A percentile compares a stretch with the other conserved stretches of the same genome.
These are phyloP conservation scores for Geotrichum armillariae DNA, from an alignment of 1,139 yeast genomes.

Conservation along the genomic window DNA sequence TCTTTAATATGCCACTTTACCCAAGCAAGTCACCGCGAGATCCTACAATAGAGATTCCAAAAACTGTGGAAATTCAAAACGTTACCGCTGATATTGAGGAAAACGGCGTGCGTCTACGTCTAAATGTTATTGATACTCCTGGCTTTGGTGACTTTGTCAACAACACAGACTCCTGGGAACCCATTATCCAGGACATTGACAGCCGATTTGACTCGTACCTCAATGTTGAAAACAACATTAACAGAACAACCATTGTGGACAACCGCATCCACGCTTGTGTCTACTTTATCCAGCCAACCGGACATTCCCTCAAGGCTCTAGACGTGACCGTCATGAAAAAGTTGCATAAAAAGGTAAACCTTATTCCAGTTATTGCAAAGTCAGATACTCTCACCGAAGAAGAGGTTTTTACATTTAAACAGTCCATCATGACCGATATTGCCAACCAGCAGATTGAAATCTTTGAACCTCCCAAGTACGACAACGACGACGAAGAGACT, in stretches of 20 bases:
- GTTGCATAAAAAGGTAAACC: constrained; percentile 86
- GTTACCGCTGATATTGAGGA: constrained; percentile 80
- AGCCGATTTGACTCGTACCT: constrained; percentile 81
- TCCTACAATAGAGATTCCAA: constrained; percentile 39
- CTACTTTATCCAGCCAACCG: constrained; percentile 96
- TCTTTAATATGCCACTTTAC: constrained; percentile 78
- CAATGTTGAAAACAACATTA: constrained; percentile 86
- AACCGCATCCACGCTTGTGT: constrained; percentile 98
- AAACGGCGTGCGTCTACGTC: constrained; percentile 83
- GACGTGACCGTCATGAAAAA: constrained; percentile 89
- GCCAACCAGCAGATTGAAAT: constrained; percentile 71
- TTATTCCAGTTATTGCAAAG: constrained; percentile 93
- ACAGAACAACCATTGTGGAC: constrained; percentile 74
- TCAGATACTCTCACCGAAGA: constrained; percentile 91
- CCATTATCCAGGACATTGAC: constrained; percentile 89
- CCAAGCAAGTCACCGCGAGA: constrained; percentile 39
- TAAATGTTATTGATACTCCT: constrained; percentile 86
- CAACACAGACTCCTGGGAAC: constrained; percentile 88
- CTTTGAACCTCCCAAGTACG: constrained; percentile 77
- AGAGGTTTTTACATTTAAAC: constrained; percentile 75
- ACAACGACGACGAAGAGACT: constrained; percentile 86
- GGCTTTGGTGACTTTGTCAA: constrained; percentile 94
- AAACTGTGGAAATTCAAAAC: constrained; percentile 63
- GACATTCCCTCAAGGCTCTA: constrained; percentile 85
- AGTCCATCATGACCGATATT: constrained; percentile 70